Evolutionary conservation across 176 grass and related monocot genomes (phyloP).

Genomic region (Phoenix roebelenii): DNA sequence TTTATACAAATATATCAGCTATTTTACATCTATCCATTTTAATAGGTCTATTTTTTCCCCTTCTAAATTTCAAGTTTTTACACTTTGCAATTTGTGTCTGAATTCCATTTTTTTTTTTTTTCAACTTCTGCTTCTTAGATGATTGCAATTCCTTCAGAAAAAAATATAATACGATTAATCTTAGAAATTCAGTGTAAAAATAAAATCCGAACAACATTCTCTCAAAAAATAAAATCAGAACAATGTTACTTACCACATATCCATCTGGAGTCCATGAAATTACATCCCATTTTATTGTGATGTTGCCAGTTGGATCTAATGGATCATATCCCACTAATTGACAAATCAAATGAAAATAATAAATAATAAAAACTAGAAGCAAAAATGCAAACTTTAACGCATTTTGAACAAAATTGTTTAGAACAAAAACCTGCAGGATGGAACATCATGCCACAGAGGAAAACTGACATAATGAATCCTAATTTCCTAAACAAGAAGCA

Average conservation of each 20-base stretch:
- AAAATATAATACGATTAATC: no score
- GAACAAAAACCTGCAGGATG: neutral
- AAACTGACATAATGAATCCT: neutral
- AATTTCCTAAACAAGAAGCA: neutral
- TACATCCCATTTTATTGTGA: conserved; percentile 89
- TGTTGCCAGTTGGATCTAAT: conserved; percentile 76
- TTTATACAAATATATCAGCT: no score
- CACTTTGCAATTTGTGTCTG: no score
- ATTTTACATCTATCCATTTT: no score
- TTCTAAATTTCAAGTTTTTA: no score
- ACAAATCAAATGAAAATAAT: neutral
- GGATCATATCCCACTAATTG: conserved; percentile 61
- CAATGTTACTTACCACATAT: conserved; percentile 66
- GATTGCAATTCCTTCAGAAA: no score
- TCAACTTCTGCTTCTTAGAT: no score
- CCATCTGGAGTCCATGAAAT: conserved; percentile 88
- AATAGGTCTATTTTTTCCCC: no score
- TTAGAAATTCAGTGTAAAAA: no score
- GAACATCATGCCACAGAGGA: neutral
- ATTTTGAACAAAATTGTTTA: neutral
- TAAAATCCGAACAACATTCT: no score
- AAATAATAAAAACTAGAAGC: neutral
- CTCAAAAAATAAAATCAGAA: neutral
- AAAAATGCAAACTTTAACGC: conserved; percentile 27
- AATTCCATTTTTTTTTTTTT: no score